Conservation (phyloP, 805 yeast genomes). For the Wickerhamiella galacta region DNA sequence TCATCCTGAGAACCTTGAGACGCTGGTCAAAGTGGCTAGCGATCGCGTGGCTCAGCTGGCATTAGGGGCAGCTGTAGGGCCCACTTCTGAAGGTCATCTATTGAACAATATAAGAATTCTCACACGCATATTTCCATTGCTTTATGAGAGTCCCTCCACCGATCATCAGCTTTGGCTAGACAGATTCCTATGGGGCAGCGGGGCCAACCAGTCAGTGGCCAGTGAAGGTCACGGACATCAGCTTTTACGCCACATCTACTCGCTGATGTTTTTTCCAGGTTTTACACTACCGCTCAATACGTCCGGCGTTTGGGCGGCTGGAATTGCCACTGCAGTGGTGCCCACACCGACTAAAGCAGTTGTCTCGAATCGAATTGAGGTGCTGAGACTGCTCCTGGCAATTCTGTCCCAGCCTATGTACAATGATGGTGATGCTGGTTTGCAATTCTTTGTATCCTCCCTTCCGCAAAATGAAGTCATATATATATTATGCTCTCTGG, state of each 20-base stretch:
- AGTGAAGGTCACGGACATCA: too few species aligned
- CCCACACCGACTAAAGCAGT: slow-evolving; percentile 25
- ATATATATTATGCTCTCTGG: slow-evolving; percentile 45
- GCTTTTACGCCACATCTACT: slow-evolving; percentile 1
- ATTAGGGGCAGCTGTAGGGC: slow-evolving; percentile 17
- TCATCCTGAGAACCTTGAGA: slow-evolving; percentile 40
- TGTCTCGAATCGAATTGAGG: slow-evolving; percentile 52
- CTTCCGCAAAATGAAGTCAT: slow-evolving; percentile 32
- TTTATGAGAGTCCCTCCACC: slow-evolving; percentile 34
- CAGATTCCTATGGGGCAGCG: slow-evolving; percentile 30
- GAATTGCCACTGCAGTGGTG: slow-evolving; percentile 36
- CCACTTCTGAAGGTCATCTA: slow-evolving; percentile 22
- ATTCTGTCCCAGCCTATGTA: slow-evolving; percentile 50
- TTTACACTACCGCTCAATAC: slow-evolving; percentile 31
- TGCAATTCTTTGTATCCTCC: slow-evolving; percentile 44
- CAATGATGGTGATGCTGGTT: slow-evolving; percentile 35
- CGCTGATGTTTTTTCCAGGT: too few species aligned
- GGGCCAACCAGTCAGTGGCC: background rate
- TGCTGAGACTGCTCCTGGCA: slow-evolving; percentile 42
- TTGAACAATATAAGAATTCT: slow-evolving; percentile 49
- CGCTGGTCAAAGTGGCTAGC: slow-evolving; percentile 30
- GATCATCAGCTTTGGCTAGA: slow-evolving; percentile 21
- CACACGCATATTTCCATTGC: slow-evolving; percentile 46
- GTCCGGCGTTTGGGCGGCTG: slow-evolving; percentile 56
- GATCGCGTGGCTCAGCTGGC: slow-evolving; percentile 21